phyloP scores from a whole-genome alignment of 139 green algal genomes.

The Pseudopediastrum boryanum region DNA sequence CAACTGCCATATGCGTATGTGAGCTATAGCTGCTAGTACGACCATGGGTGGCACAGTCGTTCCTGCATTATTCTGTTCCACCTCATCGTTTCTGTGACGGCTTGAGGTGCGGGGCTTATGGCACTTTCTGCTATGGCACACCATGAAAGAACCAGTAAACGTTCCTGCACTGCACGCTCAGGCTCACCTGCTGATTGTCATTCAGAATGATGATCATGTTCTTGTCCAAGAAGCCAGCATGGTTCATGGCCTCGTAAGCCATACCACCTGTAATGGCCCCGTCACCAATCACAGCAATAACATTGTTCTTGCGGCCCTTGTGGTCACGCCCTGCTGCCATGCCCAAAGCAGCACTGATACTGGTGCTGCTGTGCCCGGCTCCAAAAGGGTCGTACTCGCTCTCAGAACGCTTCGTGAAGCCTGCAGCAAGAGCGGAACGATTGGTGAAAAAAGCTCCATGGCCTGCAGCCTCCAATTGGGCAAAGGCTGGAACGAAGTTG shows the following conservation, averaged over 20 bases:
- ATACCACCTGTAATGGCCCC: conserved; percentile 99
- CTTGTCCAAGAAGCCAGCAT: conserved; percentile 98
- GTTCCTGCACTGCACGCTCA: conserved; percentile 97
- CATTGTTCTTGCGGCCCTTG: conserved; percentile 80
- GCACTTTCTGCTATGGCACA: too few relatives aligned
- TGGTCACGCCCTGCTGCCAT: conserved; percentile 97
- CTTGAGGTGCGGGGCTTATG: too few relatives aligned
- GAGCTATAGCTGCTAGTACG: too few relatives aligned
- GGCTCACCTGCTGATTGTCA: conserved; percentile 99
- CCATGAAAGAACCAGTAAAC: too few relatives aligned
- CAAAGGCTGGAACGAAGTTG: too few relatives aligned
- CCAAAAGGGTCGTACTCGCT: conserved; percentile 97
- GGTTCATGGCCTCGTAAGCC: conserved; percentile 99
- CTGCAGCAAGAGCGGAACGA: conserved; percentile 46
- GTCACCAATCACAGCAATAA: conserved; percentile 96
- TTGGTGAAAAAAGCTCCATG: neutral
- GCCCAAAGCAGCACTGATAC: conserved; percentile 93
- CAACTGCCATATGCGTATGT: too few relatives aligned
- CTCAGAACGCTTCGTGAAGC: conserved; percentile 96
- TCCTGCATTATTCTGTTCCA: too few relatives aligned
- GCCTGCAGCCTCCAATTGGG: too few relatives aligned
- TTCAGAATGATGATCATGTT: conserved; percentile 99
- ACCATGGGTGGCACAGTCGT: too few relatives aligned
- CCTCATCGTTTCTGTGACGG: too few relatives aligned
- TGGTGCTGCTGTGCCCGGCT: conserved; percentile 95